Evolutionary conservation across 2,329 filamentous ascomycete genomes (phyloP).

Genomic region (Saccharata proteae): DNA sequence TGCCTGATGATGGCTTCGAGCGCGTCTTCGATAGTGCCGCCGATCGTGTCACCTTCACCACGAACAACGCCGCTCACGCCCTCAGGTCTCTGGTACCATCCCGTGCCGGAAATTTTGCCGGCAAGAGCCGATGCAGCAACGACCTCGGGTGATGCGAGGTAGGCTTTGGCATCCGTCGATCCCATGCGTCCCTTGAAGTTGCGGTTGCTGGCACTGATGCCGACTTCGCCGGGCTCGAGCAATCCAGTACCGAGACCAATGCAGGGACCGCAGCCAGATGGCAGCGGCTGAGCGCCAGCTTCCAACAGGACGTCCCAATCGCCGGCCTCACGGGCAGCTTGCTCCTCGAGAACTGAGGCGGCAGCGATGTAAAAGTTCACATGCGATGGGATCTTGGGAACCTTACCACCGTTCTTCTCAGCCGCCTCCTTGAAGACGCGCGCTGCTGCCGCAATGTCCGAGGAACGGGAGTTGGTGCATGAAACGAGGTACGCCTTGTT

Average conservation of each 20-base stretch:
- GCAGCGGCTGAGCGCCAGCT: constrained; percentile 62
- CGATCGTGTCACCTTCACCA: constrained; percentile 59
- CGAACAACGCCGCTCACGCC: constrained; percentile 54
- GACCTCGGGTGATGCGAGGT: constrained; percentile 79
- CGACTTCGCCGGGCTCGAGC: constrained; percentile 73
- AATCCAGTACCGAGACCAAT: constrained; percentile 76
- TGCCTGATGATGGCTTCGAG: constrained; percentile 60
- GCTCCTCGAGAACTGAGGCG: constrained; percentile 67
- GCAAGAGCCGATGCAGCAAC: constrained; percentile 78
- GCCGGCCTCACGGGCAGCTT: constrained; percentile 62
- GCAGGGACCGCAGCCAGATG: constrained; percentile 69
- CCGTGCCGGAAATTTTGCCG: constrained; percentile 63
- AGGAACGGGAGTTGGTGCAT: constrained; percentile 77
- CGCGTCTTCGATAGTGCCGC: constrained; percentile 53
- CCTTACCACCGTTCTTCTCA: constrained; percentile 42
- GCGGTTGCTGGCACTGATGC: constrained; percentile 71
- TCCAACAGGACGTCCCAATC: constrained; percentile 77
- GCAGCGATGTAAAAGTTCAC: constrained; percentile 87
- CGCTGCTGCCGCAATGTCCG: constrained; percentile 71
- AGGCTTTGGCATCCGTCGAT: constrained; percentile 64
- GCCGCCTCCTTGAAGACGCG: constrained; percentile 73
- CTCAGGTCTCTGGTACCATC: constrained; percentile 62
- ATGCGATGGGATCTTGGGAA: constrained; percentile 58
- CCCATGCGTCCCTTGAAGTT: constrained; percentile 94
- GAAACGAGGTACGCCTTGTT: constrained; percentile 80